Base-by-base conservation (phyloP, 495 filamentous ascomycete genomes). In the Podospora tetraspora region DNA sequence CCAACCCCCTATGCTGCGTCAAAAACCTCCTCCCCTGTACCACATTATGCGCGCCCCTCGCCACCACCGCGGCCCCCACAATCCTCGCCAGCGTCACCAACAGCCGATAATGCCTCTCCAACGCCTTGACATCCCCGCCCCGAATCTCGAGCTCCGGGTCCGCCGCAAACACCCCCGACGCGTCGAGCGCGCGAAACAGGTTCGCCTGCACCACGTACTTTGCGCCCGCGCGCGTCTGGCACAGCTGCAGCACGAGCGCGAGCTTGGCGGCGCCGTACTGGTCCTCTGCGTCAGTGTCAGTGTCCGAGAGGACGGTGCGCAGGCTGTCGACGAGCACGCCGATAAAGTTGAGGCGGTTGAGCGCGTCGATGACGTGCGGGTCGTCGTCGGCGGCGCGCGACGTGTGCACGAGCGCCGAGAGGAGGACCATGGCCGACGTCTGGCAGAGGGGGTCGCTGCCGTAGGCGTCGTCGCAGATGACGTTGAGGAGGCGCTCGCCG, bases 381-480 rank as follows among this genome's bases (percentile, higher is more conserved):
- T 85, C 80, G 61, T 84, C 84, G 62, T 71, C 66, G 63, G 67
- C 43, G 16, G 43, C 59, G 52, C 88, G 90, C 30, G 94, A 77
- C 16, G 85, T 82, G 56, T 89, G 86, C 5, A 97, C 81, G 21
- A 92, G 80, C 24, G 90, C 89, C 29, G 92, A 80, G 24, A 97
- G 80, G 27, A 89, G 75, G 29, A 97, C 84, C 37, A 97, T 82
- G 34, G 95, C 92, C 4, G 94, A 88, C 19, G 94, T 88, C 66
- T 94, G 89, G 74, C 92, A 95, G 24, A 83, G 84, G 23, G 90
- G 86, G 75, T 94, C 90, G 21, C 92, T 92, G 68, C 88, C 88
- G 76, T 93, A 92, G 63, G 93, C 95, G 82, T 99, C 95, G 76
- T 98, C 94, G 75, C 93, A 97, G 67, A 97, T 84, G 16, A 91